phyloP scores from a whole-genome alignment of 1,284 basidiomycete genomes.

The Quambalaria eucalypti region DNA sequence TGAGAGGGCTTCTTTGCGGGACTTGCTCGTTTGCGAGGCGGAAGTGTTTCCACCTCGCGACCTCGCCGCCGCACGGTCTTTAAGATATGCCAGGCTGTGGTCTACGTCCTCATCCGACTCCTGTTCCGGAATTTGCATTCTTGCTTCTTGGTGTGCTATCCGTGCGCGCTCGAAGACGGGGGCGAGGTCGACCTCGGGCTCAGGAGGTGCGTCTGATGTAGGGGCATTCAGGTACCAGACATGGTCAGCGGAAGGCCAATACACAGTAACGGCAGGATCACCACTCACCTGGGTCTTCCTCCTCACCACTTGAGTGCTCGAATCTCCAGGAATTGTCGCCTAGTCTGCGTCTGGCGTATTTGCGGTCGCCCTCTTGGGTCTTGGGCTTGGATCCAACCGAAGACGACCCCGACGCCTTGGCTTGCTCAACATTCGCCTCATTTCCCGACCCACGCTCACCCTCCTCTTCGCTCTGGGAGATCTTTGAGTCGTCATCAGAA shows the following conservation, averaged over 20 bases:
- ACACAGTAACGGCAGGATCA: not conserved
- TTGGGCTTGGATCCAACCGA: too few species aligned
- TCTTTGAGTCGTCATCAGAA: not conserved
- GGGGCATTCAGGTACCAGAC: too few species aligned
- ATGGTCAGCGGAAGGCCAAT: not conserved
- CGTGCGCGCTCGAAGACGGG: conserved; percentile 19
- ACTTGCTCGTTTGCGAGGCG: not conserved
- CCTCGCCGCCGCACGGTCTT: conserved; percentile 9
- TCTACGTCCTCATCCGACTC: conserved; percentile 39
- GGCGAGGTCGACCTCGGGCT: conserved; percentile 40
- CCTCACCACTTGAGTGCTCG: conserved; percentile 15
- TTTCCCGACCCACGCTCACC: too few species aligned
- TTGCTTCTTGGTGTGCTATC: conserved; percentile 22
- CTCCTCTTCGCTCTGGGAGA: not conserved
- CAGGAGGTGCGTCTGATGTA: conserved; percentile 19
- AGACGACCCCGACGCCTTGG: too few species aligned
- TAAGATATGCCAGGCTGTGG: conserved; percentile 23
- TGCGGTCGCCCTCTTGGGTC: too few species aligned
- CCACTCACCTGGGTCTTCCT: conserved; percentile 7
- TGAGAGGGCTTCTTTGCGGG: not conserved
- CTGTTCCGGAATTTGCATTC: conserved; percentile 16
- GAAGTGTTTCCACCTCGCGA: not conserved
- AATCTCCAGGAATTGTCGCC: conserved; percentile 31
- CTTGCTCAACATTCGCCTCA: too few species aligned
- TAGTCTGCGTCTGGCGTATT: conserved; percentile 27